These are phyloP conservation scores for Tilletia caries DNA, from an alignment of 1,284 basidiomycete genomes.

Conservation along the genomic window DNA sequence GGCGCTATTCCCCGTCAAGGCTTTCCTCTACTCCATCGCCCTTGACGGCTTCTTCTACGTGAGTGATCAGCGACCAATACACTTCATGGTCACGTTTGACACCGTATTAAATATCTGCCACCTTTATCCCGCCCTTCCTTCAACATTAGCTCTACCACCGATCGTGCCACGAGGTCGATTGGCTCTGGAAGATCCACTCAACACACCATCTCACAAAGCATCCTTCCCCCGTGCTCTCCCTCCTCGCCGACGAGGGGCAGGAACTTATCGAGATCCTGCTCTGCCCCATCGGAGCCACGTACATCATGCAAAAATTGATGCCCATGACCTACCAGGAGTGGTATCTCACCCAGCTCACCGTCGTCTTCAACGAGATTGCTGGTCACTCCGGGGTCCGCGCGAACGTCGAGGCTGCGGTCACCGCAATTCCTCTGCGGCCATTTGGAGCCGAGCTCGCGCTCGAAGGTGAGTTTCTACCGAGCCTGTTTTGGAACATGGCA, in stretches of 20 bases:
- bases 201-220: background rate
- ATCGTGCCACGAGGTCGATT: background rate
- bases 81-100: background rate
- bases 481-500: background rate
- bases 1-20: background rate
- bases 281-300: background rate
- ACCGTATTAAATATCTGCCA: background rate
- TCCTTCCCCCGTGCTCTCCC: background rate
- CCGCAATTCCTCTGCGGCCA: too few species aligned
- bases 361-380: background rate
- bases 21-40: background rate
- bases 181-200: background rate
- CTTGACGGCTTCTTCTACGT: background rate
- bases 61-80: too few species aligned
- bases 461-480: too few species aligned
- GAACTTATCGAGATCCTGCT: background rate
- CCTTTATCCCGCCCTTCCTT: background rate
- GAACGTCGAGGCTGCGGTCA: too few species aligned
- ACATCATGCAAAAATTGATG: background rate
- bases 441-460: too few species aligned
- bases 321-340: constrained; percentile 1
- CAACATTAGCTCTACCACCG: background rate
- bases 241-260: background rate
- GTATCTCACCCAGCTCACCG: background rate
- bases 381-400: too few species aligned